Base-by-base conservation (phyloP, 345 rosid species). In the Salix viminalis region DNA sequence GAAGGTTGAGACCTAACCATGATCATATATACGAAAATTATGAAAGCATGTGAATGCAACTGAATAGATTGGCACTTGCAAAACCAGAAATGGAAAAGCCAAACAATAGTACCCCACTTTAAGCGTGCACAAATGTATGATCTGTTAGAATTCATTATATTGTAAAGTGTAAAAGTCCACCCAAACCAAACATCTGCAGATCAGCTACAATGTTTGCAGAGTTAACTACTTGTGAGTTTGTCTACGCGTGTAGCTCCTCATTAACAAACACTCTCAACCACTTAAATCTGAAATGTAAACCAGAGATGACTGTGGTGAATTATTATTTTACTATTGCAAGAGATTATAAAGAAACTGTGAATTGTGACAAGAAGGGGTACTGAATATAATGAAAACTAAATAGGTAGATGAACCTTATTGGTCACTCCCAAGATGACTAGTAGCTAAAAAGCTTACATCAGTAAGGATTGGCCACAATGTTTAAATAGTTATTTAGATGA, bases 401-500 rank as follows among this genome's bases (percentile, higher is more conserved):
- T 32, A 44, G 54, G 54, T 44, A 41, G 23, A 28, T 34, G 44
- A 67, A 75, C 70, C 15, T 26, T 50, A 54, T 19, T 28, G 58
- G 72, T 75, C 81, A n/a, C 83, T 72, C 58, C 58, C 65, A 69
- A 62, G 84, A 48, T 24, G 73, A 79, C 79, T 56, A 54, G 65
- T 65, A 65, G 75, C 72, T 67, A 54, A 36, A 73, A 71, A 42
- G 77, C 76, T 76, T 81, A 85, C 75, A 85, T 77, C 75, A 85
- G 42, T 72, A 77, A 65, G 44, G 75, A 79, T 73, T 73, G 70
- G 37, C 71, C 76, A 60, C 14, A 69, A 7, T 0, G 73, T 67
- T 70, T 50, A 48, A 72, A 72, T 66, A 74, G 71, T 82, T 84
- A 84, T 77, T 82, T 80, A 75, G 76, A 69, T 70, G 77, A 78